phyloP scores from a whole-genome alignment of 176 grass and related monocot species.

The Triticum timopheevii region DNA sequence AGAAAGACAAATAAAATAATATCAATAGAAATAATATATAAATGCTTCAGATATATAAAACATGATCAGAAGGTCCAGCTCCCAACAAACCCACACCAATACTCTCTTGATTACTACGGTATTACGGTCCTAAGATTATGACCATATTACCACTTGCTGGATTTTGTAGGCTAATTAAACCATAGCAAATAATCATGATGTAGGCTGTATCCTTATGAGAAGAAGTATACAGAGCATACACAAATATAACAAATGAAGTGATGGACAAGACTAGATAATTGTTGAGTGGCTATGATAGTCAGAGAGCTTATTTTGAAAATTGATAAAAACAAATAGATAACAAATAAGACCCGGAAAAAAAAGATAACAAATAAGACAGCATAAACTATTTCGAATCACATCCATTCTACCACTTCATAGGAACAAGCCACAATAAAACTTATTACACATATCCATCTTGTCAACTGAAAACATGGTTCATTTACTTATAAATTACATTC shows the following conservation, averaged over 20 bases:
- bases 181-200: background rate
- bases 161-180: slow-evolving; percentile 1
- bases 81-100: background rate
- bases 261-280: background rate
- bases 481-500: background rate
- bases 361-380: background rate
- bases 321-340: background rate
- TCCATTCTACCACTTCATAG: background rate
- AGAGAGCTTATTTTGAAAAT: background rate
- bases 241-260: slow-evolving; percentile 7
- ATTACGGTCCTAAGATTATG: background rate
- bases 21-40: background rate
- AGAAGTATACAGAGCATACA: background rate
- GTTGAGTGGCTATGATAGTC: background rate
- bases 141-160: background rate
- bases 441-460: background rate
- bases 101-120: background rate
- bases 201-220: background rate
- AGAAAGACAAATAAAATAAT: background rate
- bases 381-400: slow-evolving; percentile 4
- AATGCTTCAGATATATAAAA: background rate
- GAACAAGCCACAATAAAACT: background rate
- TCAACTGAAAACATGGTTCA: background rate
- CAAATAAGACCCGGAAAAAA: background rate
- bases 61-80: background rate